A percentile compares a stretch with the other conserved stretches of the same genome.
Conservation (phyloP, 2,329 filamentous ascomycete genomes). For the Colletotrichum musae region DNA sequence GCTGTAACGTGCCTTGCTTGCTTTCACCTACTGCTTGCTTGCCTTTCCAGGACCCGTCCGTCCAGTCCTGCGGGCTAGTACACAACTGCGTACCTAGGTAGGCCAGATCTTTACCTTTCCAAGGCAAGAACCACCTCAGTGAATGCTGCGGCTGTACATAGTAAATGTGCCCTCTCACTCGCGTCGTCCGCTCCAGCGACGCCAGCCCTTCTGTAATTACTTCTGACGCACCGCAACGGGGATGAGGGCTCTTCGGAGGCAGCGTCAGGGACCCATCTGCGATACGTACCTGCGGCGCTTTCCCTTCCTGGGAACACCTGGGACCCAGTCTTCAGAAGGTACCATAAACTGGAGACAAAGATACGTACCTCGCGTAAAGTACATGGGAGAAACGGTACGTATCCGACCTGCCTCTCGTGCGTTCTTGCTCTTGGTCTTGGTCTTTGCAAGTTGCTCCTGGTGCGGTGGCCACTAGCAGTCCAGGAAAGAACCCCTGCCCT, state of each 20-base stretch:
- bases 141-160: neutral
- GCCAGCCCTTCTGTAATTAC: constrained; percentile 12
- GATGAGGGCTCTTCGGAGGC: neutral
- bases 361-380: no score
- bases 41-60: neutral
- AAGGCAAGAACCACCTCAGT: no score
- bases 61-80: neutral
- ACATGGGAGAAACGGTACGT: neutral
- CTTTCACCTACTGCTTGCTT: no score
- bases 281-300: neutral
- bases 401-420: neutral
- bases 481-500: constrained; percentile 36
- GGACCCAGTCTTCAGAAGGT: neutral
- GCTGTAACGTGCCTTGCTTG: constrained; percentile 1
- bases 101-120: no score
- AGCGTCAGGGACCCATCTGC: neutral
- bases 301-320: constrained; percentile 2
- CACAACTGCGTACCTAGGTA: no score
- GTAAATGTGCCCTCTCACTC: constrained; percentile 1
- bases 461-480: constrained; percentile 33
- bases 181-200: constrained; percentile 8
- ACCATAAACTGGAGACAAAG: no score
- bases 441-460: neutral
- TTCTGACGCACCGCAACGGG: neutral
- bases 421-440: no score